Base-by-base conservation (phyloP, 208 protist species). In the Tritrichomonas foetus region DNA sequence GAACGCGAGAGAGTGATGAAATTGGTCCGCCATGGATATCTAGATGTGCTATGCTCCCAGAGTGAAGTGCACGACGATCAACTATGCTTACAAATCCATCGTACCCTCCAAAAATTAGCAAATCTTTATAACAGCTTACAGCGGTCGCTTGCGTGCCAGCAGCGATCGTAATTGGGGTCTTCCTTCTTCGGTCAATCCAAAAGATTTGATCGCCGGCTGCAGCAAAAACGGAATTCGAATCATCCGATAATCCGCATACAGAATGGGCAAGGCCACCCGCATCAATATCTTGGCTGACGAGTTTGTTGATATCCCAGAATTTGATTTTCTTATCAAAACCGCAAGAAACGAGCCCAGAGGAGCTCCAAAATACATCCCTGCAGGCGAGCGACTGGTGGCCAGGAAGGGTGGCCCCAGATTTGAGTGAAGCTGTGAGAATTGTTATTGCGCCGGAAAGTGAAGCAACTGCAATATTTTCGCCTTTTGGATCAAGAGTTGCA, bases 301-400 rank as follows among this genome's bases (percentile, higher is more conserved):
- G 25, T 16, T 25, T 22, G 8, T 89, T 20, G 25, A 89, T 27
- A 89, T 89, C 78, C 78, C 78, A 89, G 13, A 89, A 44, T 39
- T 89, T 89, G 41, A 89, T 89, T 16, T 47, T 39, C 57, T 89
- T 89, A 89, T 89, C 78, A 61, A 89, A 89, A 2, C 78, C 78
- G 30, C 78, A 89, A 33, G 78, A 89, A 57, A 89, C 47, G 33
- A 89, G 47, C 33, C 78, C 78, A 13, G 47, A 20, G 39, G 33
- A 20, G 30, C 78, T 89, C 78, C 78, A 89, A 89, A 41, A 57
- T n/a, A 89, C 78, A 57, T 89, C 78, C 30, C 78, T 25, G 30
- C 78, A 89, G 53, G 78, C 41, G 33, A 89, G 47, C 33, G 41
- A 53, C n/a, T n/a, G n/a, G 30, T 89, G 78, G 25, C 27, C 41